phyloP scores from a whole-genome alignment of 768 basidiomycete genomes.

The Rhizopogon vulgaris region DNA sequence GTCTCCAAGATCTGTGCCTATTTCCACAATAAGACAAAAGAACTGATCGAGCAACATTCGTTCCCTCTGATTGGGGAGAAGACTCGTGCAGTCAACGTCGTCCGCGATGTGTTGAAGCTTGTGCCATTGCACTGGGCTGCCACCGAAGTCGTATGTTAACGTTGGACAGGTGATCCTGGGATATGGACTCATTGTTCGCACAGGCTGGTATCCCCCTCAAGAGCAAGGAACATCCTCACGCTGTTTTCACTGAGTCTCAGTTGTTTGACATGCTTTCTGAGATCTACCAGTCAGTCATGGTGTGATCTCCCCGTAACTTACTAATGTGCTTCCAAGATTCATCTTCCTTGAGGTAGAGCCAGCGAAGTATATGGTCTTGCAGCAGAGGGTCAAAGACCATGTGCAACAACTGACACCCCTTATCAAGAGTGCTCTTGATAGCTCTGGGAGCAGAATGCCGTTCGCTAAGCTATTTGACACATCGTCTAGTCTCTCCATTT shows the following conservation, averaged over 20 bases:
- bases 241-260: conserved; percentile 55
- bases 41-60: conserved; percentile 48
- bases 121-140: conserved; percentile 70
- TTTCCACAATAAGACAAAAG: conserved; percentile 61
- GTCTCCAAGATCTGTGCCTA: conserved; percentile 47
- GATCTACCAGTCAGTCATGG: conserved; percentile 52
- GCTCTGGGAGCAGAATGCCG: conserved; percentile 34
- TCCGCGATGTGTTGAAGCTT: conserved; percentile 57
- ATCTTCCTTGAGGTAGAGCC: conserved; percentile 70
- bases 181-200: neutral
- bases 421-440: conserved; percentile 48
- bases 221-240: conserved; percentile 43
- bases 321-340: conserved; percentile 39
- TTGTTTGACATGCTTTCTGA: conserved; percentile 60
- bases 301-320: too few species aligned
- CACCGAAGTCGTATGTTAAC: conserved; percentile 51
- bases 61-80: conserved; percentile 53
- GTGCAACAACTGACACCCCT: conserved; percentile 46
- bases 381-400: conserved; percentile 44
- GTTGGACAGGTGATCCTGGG: neutral
- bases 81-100: conserved; percentile 54
- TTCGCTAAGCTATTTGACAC: conserved; percentile 38
- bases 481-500: conserved; percentile 38
- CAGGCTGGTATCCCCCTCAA: conserved; percentile 71
- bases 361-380: conserved; percentile 49